Conservation (phyloP, 345 rosid species). For the Camelina hispida region DNA sequence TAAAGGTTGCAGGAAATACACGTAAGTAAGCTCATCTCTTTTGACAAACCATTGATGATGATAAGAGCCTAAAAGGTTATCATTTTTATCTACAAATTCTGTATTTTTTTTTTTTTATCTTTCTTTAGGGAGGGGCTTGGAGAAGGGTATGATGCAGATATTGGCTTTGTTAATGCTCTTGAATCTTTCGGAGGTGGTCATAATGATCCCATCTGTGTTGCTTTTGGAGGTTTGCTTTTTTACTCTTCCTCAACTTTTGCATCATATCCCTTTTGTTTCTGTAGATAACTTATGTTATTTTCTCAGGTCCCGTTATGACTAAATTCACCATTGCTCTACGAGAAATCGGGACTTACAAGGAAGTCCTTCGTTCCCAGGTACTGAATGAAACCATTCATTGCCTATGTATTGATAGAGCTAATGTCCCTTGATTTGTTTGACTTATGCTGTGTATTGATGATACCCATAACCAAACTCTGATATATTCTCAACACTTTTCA, state of each 20-base stretch:
- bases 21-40: slow-evolving; percentile 51
- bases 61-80: too few species aligned
- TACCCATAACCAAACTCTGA: not conserved
- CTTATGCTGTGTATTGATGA: not conserved
- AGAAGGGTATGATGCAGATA: slow-evolving; percentile 67
- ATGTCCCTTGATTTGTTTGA: not conserved
- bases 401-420: not conserved
- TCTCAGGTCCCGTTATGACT: slow-evolving; percentile 71
- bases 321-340: slow-evolving; percentile 73
- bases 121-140: slow-evolving; percentile 67
- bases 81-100: too few species aligned
- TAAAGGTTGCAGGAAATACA: slow-evolving; percentile 71
- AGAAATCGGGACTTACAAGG: slow-evolving; percentile 78
- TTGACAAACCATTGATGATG: too few species aligned
- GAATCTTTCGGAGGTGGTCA: slow-evolving; percentile 78
- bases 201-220: slow-evolving; percentile 70
- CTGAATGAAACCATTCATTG: slow-evolving; percentile 12
- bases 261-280: too few species aligned
- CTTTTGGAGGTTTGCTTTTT: slow-evolving; percentile 64
- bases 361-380: slow-evolving; percentile 84
- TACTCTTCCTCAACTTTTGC: not conserved
- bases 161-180: slow-evolving; percentile 71
- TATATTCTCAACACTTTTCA: slow-evolving; percentile 43
- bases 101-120: not conserved
- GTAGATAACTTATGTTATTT: not conserved